phyloP scores from a whole-genome alignment of 2,329 filamentous ascomycete genomes.

The Hypoxylon sp. region DNA sequence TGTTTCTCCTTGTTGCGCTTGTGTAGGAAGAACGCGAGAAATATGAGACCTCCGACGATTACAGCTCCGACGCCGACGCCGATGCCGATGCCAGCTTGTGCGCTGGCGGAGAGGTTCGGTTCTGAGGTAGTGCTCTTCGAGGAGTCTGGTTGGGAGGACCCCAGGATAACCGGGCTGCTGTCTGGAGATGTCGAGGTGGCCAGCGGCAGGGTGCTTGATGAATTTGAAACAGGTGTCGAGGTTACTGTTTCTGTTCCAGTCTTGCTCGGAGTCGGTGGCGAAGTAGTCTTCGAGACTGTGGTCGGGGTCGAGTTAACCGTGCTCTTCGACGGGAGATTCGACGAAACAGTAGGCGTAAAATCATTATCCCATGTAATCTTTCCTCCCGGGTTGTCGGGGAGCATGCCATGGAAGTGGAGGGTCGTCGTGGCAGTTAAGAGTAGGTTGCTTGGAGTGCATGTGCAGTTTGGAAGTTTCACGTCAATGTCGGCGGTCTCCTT shows the following conservation, averaged over 20 bases:
- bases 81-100: conserved; percentile 38
- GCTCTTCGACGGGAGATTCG: neutral
- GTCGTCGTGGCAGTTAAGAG: conserved; percentile 27
- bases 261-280: neutral
- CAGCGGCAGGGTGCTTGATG: neutral
- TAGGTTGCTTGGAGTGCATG: conserved; percentile 14
- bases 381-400: conserved; percentile 30
- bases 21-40: conserved; percentile 29
- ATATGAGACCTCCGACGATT: conserved; percentile 32
- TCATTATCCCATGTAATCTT: conserved; percentile 34
- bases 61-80: conserved; percentile 33
- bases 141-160: conserved; percentile 14
- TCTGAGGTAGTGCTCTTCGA: conserved; percentile 1
- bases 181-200: neutral
- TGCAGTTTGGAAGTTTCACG: conserved; percentile 22
- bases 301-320: neutral
- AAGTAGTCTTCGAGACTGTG: neutral
- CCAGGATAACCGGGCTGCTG: conserved; percentile 1
- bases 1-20: conserved; percentile 25
- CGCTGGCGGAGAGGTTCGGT: conserved; percentile 17
- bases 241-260: conserved; percentile 2
- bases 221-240: neutral
- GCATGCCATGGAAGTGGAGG: conserved; percentile 23
- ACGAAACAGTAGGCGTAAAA: conserved; percentile 5
- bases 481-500: conserved; percentile 22